Base-by-base conservation (phyloP, 306 rosid genomes). In the Rosa rugosa region DNA sequence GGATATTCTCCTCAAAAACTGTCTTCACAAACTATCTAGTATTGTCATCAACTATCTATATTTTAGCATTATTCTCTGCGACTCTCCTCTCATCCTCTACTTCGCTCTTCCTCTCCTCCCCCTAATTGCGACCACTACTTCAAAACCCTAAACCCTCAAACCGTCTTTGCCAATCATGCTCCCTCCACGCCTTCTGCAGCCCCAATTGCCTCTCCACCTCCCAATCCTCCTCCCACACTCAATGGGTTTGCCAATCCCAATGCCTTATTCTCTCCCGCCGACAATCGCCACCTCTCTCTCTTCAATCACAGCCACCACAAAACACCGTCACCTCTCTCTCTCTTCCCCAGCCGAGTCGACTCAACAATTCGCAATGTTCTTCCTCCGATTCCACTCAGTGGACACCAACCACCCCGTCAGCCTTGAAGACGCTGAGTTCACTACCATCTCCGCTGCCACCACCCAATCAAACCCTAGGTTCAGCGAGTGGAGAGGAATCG, bases 351-450 rank as follows among this genome's bases (percentile, higher is more conserved):
- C 20, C 20, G 11, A 63, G 42, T 63, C 42, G 42, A 63, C 69
- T 63, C 42, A 63, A n/a, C 75, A 66, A 41, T 60, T 69, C 85
- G 75, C 77, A 69, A 95, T 95, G 99, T 89, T 93, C 85, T 87
- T 90, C 82, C 89, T 95, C 75, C 91, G 89, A 85, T 90, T 95
- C 23, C 98, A 95, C 88, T 88, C 98, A 5, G 97, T 91, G 31
- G 99, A 95, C 73, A 34, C 86, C 57, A 91, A 87, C n/a, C 89
- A 84, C 49, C 85, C 88, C 49, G 83, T 93, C 1, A 59, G 77
- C 57, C 73, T 84, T 42, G 83, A 75, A 50, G 69, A 50, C 76
- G 69, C 90, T 42, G 77, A 85, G 80, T 45, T 73, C 83, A 47
- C 71, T 73, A 75, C 86, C 72, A 62, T 83, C 44, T 70, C 79